Percentiles rank a stretch among this genome's conserved stretches.
Conservation (phyloP, 495 filamentous ascomycete genomes). For the Lentithecium fluviatile region DNA sequence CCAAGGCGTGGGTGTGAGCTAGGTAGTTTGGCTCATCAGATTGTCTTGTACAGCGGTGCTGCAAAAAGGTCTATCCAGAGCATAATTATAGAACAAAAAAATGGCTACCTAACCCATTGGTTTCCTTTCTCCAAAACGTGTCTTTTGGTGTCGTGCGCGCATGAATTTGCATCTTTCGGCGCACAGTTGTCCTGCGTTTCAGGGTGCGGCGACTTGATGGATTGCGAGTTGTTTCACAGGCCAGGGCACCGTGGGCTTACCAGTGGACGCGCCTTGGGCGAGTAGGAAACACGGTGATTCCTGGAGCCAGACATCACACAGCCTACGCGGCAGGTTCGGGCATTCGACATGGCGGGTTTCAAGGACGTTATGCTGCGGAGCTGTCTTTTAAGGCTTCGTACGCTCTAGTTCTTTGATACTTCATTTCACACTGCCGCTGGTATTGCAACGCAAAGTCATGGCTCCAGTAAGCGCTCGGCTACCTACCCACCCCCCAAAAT, state of each 20-base stretch:
- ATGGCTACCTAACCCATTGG: slow-evolving; percentile 14
- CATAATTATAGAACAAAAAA: slow-evolving; percentile 34
- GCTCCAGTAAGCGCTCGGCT: slow-evolving; percentile 15
- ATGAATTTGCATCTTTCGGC: background rate
- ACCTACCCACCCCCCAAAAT: background rate
- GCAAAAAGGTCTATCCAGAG: slow-evolving; percentile 30
- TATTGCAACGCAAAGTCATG: slow-evolving; percentile 6
- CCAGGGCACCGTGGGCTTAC: background rate
- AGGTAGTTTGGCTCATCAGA: slow-evolving; percentile 24
- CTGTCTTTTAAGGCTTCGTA: background rate
- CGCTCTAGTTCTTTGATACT: background rate
- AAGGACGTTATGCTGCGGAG: background rate
- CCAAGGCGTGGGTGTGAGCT: background rate
- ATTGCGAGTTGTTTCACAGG: slow-evolving; percentile 22
- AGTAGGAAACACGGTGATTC: slow-evolving; percentile 18
- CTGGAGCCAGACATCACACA: slow-evolving; percentile 11
- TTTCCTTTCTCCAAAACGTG: slow-evolving; percentile 5
- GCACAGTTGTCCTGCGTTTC: slow-evolving; percentile 15
- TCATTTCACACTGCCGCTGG: background rate
- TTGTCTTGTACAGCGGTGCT: slow-evolving; percentile 31
- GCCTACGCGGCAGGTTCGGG: slow-evolving; percentile 3
- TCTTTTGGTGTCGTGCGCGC: background rate
- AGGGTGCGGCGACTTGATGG: slow-evolving; percentile 2
- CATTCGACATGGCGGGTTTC: slow-evolving; percentile 13
- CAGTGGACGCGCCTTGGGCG: slow-evolving; percentile 2